A percentile compares a stretch with the other conserved stretches of the same genome.
These are phyloP conservation scores for Xylariaceae sp. DNA, from an alignment of 2,329 filamentous ascomycete species.

Conservation along the genomic window DNA sequence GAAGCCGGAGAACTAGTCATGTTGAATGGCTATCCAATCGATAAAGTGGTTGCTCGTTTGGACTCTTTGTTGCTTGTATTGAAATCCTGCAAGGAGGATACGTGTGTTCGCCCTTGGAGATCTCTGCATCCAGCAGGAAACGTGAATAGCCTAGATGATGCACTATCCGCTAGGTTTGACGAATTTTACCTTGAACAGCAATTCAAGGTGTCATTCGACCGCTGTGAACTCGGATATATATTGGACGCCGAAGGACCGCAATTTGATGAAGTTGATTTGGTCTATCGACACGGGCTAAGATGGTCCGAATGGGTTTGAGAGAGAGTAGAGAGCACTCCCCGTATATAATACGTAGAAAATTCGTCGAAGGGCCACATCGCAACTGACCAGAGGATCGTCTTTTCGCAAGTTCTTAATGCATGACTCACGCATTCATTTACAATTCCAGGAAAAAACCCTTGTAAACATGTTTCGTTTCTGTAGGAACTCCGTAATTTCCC, in stretches of 20 bases:
- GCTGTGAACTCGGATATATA: neutral
- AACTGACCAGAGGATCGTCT: no score
- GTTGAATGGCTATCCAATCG: slow-evolving; percentile 7
- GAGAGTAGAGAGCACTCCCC: no score
- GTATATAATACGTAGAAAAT: no score
- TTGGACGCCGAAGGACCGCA: neutral
- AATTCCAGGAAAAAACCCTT: no score
- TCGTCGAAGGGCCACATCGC: no score
- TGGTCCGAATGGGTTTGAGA: neutral
- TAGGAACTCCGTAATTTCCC: no score
- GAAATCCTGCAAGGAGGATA: slow-evolving; percentile 1
- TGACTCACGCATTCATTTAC: no score
- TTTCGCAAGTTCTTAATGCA: no score
- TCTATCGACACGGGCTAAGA: neutral
- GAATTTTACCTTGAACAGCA: slow-evolving; percentile 3
- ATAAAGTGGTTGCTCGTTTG: slow-evolving; percentile 54
- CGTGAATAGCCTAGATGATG: neutral
- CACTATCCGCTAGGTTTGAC: neutral
- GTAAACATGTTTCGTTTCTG: no score
- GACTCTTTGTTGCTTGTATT: slow-evolving; percentile 34
- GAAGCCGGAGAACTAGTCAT: slow-evolving; percentile 41
- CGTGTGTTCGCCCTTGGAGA: slow-evolving; percentile 1
- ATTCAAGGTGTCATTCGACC: neutral
- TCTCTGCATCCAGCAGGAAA: slow-evolving; percentile 5
- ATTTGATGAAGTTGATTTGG: neutral